These are phyloP conservation scores for Sorghum bicolor DNA, from an alignment of 176 grass and related monocot genomes.

Conservation along the genomic window DNA sequence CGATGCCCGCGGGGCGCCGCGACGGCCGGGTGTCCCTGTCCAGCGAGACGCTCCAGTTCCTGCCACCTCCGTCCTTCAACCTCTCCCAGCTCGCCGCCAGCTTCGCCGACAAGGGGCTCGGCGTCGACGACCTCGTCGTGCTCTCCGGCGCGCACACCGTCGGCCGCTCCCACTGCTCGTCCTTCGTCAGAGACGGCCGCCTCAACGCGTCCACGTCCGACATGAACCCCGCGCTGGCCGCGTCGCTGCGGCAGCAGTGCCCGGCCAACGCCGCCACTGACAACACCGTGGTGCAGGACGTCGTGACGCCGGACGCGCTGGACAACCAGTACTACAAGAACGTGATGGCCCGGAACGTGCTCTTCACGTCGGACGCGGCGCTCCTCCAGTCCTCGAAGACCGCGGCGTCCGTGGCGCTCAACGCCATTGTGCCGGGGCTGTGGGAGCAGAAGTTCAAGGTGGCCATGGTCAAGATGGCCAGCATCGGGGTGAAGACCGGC, in stretches of 20 bases:
- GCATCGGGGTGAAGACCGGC: neutral
- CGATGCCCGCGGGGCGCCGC: slow-evolving; percentile 16
- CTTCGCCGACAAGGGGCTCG: slow-evolving; percentile 30
- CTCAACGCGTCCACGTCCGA: neutral
- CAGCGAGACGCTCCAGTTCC: neutral
- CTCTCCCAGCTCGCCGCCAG: neutral
- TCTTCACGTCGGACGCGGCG: slow-evolving; percentile 38
- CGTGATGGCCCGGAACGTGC: slow-evolving; percentile 24
- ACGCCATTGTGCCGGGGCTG: neutral
- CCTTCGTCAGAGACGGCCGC: slow-evolving; percentile 2
- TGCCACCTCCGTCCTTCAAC: neutral
- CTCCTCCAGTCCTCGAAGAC: neutral
- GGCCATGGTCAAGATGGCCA: slow-evolving; percentile 51
- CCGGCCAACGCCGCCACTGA: neutral
- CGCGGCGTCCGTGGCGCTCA: neutral
- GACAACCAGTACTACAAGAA: slow-evolving; percentile 48
- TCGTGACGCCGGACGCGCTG: neutral
- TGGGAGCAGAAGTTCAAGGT: slow-evolving; percentile 35
- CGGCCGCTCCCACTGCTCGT: slow-evolving; percentile 46
- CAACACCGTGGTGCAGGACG: slow-evolving; percentile 36
- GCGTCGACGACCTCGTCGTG: slow-evolving; percentile 29
- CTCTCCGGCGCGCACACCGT: slow-evolving; percentile 67
- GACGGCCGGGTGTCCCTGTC: slow-evolving; percentile 22
- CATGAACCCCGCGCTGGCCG: slow-evolving; percentile 11
- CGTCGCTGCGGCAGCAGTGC: slow-evolving; percentile 5